Percentiles rank a stretch among this genome's conserved stretches.
Evolutionary conservation across 2,329 filamentous ascomycete genomes (phyloP).

Genomic region (Pestalotiopsis sp.): DNA sequence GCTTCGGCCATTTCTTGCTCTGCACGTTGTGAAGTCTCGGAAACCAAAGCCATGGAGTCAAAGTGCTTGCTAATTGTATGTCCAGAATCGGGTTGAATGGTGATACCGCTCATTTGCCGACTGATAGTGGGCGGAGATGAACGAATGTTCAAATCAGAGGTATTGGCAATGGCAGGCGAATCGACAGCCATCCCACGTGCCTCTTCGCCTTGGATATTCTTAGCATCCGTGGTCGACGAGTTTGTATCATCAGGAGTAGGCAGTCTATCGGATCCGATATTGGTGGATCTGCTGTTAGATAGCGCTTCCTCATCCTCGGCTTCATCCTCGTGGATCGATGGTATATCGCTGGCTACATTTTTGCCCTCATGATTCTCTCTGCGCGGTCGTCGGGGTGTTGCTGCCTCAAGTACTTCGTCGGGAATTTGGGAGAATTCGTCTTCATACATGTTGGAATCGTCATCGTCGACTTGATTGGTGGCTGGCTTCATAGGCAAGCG

Average conservation of each 20-base stretch:
- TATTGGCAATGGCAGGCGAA: slow-evolving; percentile 17
- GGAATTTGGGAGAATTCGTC: slow-evolving; percentile 63
- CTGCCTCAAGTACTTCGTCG: slow-evolving; percentile 51
- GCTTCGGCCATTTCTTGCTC: slow-evolving; percentile 8
- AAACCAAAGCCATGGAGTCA: slow-evolving; percentile 15
- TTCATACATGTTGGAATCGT: slow-evolving; percentile 45
- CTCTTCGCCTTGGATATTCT: slow-evolving; percentile 28
- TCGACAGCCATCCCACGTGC: slow-evolving; percentile 14
- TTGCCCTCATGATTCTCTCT: slow-evolving; percentile 3
- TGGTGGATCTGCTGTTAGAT: slow-evolving; percentile 35
- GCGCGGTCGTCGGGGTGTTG: slow-evolving; percentile 43
- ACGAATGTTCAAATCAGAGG: slow-evolving; percentile 28
- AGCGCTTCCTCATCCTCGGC: slow-evolving; percentile 20
- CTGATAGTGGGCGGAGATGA: slow-evolving; percentile 36
- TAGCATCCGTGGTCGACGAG: slow-evolving; percentile 38
- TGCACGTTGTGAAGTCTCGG: not conserved
- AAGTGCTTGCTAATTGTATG: slow-evolving; percentile 5
- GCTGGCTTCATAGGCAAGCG: slow-evolving; percentile 26
- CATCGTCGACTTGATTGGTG: slow-evolving; percentile 21
- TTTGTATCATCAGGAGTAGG: slow-evolving; percentile 56
- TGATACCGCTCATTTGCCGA: slow-evolving; percentile 6
- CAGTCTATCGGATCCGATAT: slow-evolving; percentile 44
- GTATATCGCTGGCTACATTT: slow-evolving; percentile 10
- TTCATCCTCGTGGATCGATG: slow-evolving; percentile 12
- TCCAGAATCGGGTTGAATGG: slow-evolving; percentile 15